A percentile compares a stretch with the other conserved stretches of the same genome.
Evolutionary conservation across 768 basidiomycete genomes (phyloP).

Genomic region (Naganishia vishniacii): DNA sequence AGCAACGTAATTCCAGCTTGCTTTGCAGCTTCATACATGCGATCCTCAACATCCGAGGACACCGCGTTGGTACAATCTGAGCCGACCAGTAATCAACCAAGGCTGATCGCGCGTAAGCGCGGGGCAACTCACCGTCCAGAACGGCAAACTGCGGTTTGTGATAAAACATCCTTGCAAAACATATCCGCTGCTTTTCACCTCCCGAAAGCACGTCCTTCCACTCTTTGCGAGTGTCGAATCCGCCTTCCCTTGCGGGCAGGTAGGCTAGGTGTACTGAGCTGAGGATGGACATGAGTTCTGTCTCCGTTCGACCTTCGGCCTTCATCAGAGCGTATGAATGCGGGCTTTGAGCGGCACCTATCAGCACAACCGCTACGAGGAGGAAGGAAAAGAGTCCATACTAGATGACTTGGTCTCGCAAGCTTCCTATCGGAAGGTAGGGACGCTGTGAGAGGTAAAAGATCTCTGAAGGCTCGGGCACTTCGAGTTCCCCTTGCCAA

Average conservation of each 20-base stretch:
- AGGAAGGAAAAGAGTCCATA: conserved; percentile 24
- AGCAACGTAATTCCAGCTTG: conserved; percentile 82
- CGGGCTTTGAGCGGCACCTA: conserved; percentile 51
- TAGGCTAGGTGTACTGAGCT: conserved; percentile 78
- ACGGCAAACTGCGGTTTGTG: conserved; percentile 76
- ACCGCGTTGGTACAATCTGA: conserved; percentile 91
- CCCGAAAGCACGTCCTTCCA: conserved; percentile 95
- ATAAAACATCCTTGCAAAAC: conserved; percentile 77
- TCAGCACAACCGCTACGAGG: conserved; percentile 10
- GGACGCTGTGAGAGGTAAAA: conserved; percentile 80
- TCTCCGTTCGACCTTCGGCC: conserved; percentile 58
- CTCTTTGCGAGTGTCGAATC: conserved; percentile 82
- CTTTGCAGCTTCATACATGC: conserved; percentile 92
- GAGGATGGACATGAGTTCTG: conserved; percentile 69
- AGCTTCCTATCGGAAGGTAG: conserved; percentile 80
- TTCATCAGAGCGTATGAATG: conserved; percentile 71
- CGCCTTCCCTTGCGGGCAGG: conserved; percentile 78
- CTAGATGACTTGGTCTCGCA: conserved; percentile 91
- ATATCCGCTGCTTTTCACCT: conserved; percentile 87
- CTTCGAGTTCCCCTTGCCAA: conserved; percentile 50
- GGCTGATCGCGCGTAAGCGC: too few relatives aligned
- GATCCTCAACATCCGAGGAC: conserved; percentile 89
- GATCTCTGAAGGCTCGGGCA: conserved; percentile 59
- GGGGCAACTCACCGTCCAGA: conserved; percentile 77
- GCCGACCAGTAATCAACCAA: too few relatives aligned